Percentiles rank a stretch among this genome's conserved stretches.
Conservation (phyloP, 2,329 filamentous ascomycete species). For the Torrubiellomyces zombiae region DNA sequence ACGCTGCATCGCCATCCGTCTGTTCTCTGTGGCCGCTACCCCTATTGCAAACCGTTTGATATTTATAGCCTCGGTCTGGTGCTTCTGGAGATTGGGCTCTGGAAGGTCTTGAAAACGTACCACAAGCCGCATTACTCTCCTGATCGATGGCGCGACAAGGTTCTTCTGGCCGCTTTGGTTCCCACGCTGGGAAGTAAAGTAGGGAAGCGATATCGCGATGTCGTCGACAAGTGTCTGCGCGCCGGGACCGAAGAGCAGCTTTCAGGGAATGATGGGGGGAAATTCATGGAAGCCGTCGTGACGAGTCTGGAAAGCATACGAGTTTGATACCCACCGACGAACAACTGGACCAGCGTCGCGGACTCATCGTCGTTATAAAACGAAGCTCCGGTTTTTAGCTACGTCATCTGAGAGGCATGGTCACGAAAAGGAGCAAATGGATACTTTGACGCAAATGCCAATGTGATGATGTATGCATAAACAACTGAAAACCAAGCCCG, state of each 20-base stretch:
- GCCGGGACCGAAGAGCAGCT: conserved; percentile 22
- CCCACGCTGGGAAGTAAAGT: conserved; percentile 24
- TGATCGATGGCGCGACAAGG: conserved; percentile 24
- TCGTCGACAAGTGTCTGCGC: conserved; percentile 24
- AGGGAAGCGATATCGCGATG: conserved; percentile 20
- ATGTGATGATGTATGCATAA: too few relatives aligned
- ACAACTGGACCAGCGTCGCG: too few relatives aligned
- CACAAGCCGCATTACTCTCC: conserved; percentile 24
- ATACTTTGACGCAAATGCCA: too few relatives aligned
- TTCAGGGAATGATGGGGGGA: conserved; percentile 17
- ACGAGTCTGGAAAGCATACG: conserved; percentile 20
- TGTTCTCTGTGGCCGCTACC: conserved; percentile 20
- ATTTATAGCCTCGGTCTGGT: conserved; percentile 35
- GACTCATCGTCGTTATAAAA: too few relatives aligned
- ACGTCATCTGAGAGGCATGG: too few relatives aligned
- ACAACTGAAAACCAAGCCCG: too few relatives aligned
- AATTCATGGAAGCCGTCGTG: conserved; percentile 26
- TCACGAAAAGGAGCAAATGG: too few relatives aligned
- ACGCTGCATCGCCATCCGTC: conserved; percentile 30
- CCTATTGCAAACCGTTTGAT: conserved; percentile 32
- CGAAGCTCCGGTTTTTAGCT: too few relatives aligned
- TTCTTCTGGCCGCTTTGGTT: conserved; percentile 22
- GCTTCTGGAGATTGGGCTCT: conserved; percentile 33
- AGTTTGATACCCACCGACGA: too few relatives aligned
- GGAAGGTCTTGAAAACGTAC: conserved; percentile 24